phyloP scores from a whole-genome alignment of 2,329 filamentous ascomycete species.

The Proliferodiscus dingleyae region DNA sequence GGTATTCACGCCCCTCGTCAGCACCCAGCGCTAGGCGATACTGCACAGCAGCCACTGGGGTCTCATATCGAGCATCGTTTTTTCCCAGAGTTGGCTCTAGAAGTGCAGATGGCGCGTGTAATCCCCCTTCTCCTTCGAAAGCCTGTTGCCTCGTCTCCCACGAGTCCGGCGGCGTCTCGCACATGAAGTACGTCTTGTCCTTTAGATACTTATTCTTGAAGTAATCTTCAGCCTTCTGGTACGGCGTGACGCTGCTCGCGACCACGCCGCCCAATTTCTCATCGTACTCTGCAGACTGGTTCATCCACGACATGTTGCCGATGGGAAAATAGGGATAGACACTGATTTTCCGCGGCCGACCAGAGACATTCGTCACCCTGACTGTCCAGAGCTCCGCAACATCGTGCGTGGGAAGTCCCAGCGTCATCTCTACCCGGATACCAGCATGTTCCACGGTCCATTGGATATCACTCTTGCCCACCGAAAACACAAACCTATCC shows the following conservation, averaged over 20 bases:
- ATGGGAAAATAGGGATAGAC: constrained; percentile 54
- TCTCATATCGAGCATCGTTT: constrained; percentile 51
- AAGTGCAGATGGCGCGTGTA: constrained; percentile 46
- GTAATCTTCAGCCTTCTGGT: constrained; percentile 53
- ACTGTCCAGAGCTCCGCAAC: constrained; percentile 53
- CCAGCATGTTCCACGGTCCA: constrained; percentile 49
- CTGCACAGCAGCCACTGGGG: constrained; percentile 48
- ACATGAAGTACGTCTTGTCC: constrained; percentile 54
- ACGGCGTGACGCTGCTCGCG: constrained; percentile 49
- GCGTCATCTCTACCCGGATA: constrained; percentile 46
- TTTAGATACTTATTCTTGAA: constrained; percentile 53
- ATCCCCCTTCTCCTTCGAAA: constrained; percentile 52
- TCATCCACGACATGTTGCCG: constrained; percentile 61
- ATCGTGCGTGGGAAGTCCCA: constrained; percentile 48
- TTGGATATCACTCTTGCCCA: constrained; percentile 49
- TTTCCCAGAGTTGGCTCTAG: constrained; percentile 36
- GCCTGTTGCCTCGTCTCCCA: constrained; percentile 49
- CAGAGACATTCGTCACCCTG: constrained; percentile 45
- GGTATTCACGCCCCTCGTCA: constrained; percentile 41
- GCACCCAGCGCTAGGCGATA: constrained; percentile 41
- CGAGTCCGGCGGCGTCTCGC: constrained; percentile 44
- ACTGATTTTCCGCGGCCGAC: constrained; percentile 42
- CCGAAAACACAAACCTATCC: constrained; percentile 48
- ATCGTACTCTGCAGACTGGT: constrained; percentile 50
- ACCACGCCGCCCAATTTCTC: constrained; percentile 45